Evolutionary conservation across 2,329 filamentous ascomycete genomes (phyloP).

Genomic region (Ceratocystis albifundus): DNA sequence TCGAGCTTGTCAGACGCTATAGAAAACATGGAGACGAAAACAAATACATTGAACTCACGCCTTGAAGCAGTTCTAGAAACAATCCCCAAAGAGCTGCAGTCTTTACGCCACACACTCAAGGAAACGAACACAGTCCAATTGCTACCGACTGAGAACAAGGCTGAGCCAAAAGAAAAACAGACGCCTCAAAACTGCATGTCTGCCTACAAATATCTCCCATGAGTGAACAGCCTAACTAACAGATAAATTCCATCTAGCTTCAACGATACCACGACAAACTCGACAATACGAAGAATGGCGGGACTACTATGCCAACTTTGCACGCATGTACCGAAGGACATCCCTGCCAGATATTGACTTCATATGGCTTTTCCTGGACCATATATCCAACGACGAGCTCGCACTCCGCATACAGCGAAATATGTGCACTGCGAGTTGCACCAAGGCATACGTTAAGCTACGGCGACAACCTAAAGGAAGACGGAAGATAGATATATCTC

Average conservation of each 20-base stretch:
- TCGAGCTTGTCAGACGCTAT: conserved; percentile 13
- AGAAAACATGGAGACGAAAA: conserved; percentile 13
- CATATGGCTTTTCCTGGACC: conserved; percentile 22
- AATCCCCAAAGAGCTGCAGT: conserved; percentile 20
- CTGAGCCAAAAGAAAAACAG: neutral
- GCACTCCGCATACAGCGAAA: conserved; percentile 22
- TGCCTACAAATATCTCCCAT: neutral
- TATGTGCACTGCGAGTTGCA: conserved; percentile 13
- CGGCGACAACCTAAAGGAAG: conserved; percentile 17
- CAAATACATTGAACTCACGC: conserved; percentile 12
- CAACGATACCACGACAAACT: conserved; percentile 11
- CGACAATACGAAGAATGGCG: conserved; percentile 21
- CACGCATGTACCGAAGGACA: conserved; percentile 18
- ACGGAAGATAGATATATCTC: conserved; percentile 19
- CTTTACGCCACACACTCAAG: conserved; percentile 16
- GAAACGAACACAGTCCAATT: conserved; percentile 13
- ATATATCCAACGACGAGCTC: conserved; percentile 20
- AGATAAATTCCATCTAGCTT: neutral
- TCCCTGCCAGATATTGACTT: conserved; percentile 20
- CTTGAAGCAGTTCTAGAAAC: conserved; percentile 8
- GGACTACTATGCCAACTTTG: conserved; percentile 20
- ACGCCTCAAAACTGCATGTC: neutral
- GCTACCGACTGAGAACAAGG: neutral
- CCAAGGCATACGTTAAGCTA: conserved; percentile 17
- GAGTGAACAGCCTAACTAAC: neutral